A percentile compares a stretch with the other conserved stretches of the same genome.
phyloP scores from a whole-genome alignment of 495 filamentous ascomycete genomes.

The Penicillium alfredii region DNA sequence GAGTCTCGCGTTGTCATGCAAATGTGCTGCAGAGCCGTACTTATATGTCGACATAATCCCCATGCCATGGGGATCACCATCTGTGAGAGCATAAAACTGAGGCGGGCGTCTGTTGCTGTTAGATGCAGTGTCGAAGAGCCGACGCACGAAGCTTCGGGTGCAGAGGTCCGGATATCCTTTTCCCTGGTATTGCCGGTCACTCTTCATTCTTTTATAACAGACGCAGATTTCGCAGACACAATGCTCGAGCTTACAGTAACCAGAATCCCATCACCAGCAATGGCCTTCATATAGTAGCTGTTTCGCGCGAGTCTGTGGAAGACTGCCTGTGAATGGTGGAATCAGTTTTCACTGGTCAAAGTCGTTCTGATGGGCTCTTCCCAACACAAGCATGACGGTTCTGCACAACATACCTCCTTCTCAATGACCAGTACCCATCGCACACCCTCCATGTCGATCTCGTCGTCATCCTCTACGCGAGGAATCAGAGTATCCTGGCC shows the following conservation, averaged over 20 bases:
- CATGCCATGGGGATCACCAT: constrained; percentile 85
- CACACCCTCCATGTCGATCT: constrained; percentile 46
- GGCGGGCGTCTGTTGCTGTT: constrained; percentile 21
- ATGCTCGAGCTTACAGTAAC: constrained; percentile 52
- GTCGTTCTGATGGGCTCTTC: too few relatives aligned
- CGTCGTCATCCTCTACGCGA: constrained; percentile 43
- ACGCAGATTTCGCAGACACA: too few relatives aligned
- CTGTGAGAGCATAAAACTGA: constrained; percentile 63
- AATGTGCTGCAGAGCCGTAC: constrained; percentile 66
- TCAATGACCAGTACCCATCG: constrained; percentile 83
- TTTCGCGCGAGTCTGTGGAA: constrained; percentile 63
- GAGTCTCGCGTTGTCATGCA: constrained; percentile 60
- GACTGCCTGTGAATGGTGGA: constrained; percentile 55
- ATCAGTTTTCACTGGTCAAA: too few relatives aligned
- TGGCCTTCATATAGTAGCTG: constrained; percentile 45
- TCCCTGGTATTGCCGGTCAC: constrained; percentile 35
- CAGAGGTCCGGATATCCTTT: constrained; percentile 91
- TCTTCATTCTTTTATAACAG: neutral
- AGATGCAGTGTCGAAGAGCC: constrained; percentile 22
- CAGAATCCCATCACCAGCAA: constrained; percentile 55
- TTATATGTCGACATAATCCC: constrained; percentile 84
- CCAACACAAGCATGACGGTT: too few relatives aligned
- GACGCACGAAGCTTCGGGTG: constrained; percentile 60
- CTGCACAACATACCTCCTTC: constrained; percentile 81
- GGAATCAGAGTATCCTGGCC: constrained; percentile 68